Base-by-base conservation (phyloP, 148 eudicot species). In the Cornus florida region DNA sequence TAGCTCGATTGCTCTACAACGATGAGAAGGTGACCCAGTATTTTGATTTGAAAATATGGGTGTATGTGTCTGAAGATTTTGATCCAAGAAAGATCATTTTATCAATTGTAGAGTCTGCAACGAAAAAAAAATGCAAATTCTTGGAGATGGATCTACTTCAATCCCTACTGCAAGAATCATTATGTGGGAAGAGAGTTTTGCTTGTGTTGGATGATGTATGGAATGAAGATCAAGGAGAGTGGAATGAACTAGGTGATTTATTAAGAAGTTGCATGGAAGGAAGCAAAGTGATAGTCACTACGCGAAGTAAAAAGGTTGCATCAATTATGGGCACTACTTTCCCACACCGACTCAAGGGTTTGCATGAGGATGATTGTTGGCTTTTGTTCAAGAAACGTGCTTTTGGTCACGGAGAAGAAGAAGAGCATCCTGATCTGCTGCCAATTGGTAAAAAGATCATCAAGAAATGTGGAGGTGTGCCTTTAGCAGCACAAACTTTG, bases 231-330 rank as follows among this genome's bases (percentile, higher is more conserved):
- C 71, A 41, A 9, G 32, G 50, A 6, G 35, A 75, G 16, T 83
- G 86, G 86, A 53, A 48, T n/a, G 6, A 79, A 11, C 48, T 83
- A 32, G 53, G 73, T 6, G 32, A 46, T 28, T 23, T 76, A 28
- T 10, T 79, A 6, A 57, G 24, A 0, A 12, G 46, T 46, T 67
- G 80, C 2, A 31, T 11, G 19, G 69, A 66, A 8, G 86, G 86
- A 46, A 83, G 86, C 35, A 79, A 33, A n/a, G 59, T 83, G 28
- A n/a, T 83, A 17, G 79, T 79, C 16, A 83, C 86, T 50, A 83
- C 82, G 0, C 75, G 86, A 0, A 74, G 82, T 67, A 33, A 64
- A 46, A 56, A 33, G 19, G 82, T 79, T 50, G 79, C 82, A 3
- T 7, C 6, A 2, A 64, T 79, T 28, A 31, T 67, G 43, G 56